Percentiles rank a stretch among this genome's conserved stretches.
phyloP scores from a whole-genome alignment of 805 yeast species.

The Ogataea siamensis region DNA sequence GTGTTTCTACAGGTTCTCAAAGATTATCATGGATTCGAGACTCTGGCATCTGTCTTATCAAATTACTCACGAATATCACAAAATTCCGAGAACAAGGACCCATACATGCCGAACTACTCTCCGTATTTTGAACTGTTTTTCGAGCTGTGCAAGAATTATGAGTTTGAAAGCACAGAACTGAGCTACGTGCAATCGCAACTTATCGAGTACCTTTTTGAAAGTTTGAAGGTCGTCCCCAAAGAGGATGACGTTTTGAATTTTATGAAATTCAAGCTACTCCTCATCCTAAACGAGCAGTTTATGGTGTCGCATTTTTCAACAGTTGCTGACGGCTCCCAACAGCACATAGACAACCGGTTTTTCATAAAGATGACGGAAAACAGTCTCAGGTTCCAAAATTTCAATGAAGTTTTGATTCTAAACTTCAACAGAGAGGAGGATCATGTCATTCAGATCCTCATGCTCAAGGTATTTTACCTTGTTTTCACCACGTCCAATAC shows the following conservation, averaged over 20 bases:
- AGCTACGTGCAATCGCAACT: slow-evolving; percentile 42
- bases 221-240: slow-evolving; percentile 40
- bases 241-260: slow-evolving; percentile 59
- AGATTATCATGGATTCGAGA: slow-evolving; percentile 52
- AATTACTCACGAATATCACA: slow-evolving; percentile 36
- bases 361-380: slow-evolving; percentile 50
- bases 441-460: slow-evolving; percentile 68
- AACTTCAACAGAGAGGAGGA: slow-evolving; percentile 78
- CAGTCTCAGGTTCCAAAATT: slow-evolving; percentile 45
- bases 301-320: slow-evolving; percentile 54
- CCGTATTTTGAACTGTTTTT: slow-evolving; percentile 49
- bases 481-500: slow-evolving; percentile 68
- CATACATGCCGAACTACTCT: slow-evolving; percentile 24
- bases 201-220: slow-evolving; percentile 45
- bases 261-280: slow-evolving; percentile 65
- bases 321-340: slow-evolving; percentile 16
- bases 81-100: slow-evolving; percentile 33
- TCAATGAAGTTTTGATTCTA: slow-evolving; percentile 68
- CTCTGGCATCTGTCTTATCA: slow-evolving; percentile 32
- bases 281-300: slow-evolving; percentile 84
- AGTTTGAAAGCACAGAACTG: slow-evolving; percentile 43
- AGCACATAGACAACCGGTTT: slow-evolving; percentile 43
- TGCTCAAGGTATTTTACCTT: slow-evolving; percentile 72
- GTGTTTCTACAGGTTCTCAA: slow-evolving; percentile 44
- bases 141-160: slow-evolving; percentile 52